Evolutionary conservation across 2,329 filamentous ascomycete species (phyloP).

Genomic region (Epicoccum sorghinum): DNA sequence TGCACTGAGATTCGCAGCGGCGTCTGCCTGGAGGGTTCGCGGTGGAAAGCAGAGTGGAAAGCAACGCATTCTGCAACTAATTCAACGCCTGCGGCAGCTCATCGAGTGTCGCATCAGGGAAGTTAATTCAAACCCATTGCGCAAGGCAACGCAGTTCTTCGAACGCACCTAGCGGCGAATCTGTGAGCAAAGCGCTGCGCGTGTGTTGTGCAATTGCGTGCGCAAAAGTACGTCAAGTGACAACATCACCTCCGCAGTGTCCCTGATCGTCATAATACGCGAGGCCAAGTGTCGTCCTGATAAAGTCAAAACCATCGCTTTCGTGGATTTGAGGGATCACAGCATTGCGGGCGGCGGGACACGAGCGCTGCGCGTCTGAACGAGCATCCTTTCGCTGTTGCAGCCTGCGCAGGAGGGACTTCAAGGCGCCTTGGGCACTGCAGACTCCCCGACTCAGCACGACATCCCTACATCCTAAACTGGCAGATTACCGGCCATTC

Average conservation of each 20-base stretch:
- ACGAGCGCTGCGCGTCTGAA: conserved; percentile 32
- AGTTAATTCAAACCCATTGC: conserved; percentile 27
- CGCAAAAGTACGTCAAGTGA: conserved; percentile 45
- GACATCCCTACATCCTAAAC: conserved; percentile 36
- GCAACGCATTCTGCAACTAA: conserved; percentile 44
- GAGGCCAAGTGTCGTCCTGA: conserved; percentile 39
- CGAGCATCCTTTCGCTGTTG: conserved; percentile 27
- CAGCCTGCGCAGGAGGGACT: conserved; percentile 18
- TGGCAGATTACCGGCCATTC: conserved; percentile 44
- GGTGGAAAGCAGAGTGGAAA: conserved; percentile 39
- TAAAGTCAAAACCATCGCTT: conserved; percentile 37
- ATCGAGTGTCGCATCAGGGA: conserved; percentile 31
- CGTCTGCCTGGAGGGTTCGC: conserved; percentile 36
- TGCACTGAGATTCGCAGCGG: conserved; percentile 40
- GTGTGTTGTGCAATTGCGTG: conserved; percentile 41
- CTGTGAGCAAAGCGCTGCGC: conserved; percentile 21
- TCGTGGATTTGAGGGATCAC: conserved; percentile 38
- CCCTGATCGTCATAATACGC: conserved; percentile 40
- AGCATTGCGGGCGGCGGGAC: conserved; percentile 34
- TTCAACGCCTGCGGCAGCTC: conserved; percentile 34
- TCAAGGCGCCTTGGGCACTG: conserved; percentile 26
- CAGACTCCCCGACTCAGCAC: conserved; percentile 26
- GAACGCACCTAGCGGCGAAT: conserved; percentile 25
- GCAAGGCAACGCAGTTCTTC: conserved; percentile 29
- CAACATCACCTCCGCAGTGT: conserved; percentile 35